Evolutionary conservation across 169 alveolate genomes (phyloP), one percentile per base, ranked within the genome.

Genomic region (Cryptosporidium meleagridis): DNA sequence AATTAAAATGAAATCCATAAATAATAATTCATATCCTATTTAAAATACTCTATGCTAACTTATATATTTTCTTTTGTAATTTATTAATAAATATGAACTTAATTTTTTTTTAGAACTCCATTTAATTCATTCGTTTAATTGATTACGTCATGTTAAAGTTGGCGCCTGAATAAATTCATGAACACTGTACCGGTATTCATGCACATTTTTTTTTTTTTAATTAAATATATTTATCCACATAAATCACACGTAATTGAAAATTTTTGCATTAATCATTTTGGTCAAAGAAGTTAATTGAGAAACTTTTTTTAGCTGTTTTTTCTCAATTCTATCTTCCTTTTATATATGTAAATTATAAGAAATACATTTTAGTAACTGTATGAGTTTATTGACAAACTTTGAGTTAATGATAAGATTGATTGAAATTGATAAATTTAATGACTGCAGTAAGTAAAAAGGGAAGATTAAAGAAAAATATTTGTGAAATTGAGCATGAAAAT

Each of bases 111-210:
- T 14, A 14, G 10, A 21, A 48, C 21, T 48, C 6, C 18, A 12
- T 61, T 21, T 61, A n/a, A 33, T 61, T 16, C 18, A 61, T 33
- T 0, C 35, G 35, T 31, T 31, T 31, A 31, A 35, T 8, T 14
- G 26, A 53, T 55, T 70, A 70, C 62, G 67, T 48, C 86, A 73
- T 71, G 6, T n/a, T 18, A 10, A 2, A 10, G n/a, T 39, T 73
- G 86, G 48, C 86, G 86, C 86, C 55, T n/a, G 31, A 73, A 52
- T 12, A 58, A 73, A 35, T 73, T 73, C 86, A 58, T 73, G 86
- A 55, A 48, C 21, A 52, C 33, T 73, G 26, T 73, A 73, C 86
- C 86, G 86, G 70, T 73, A 33, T 73, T 45, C 45, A 45, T 69
- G 62, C 62, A 69, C 35, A 45, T 0, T 23, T 55, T 55, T 55